Evolutionary conservation across 345 rosid genomes (phyloP).

Genomic region (Punica granatum): DNA sequence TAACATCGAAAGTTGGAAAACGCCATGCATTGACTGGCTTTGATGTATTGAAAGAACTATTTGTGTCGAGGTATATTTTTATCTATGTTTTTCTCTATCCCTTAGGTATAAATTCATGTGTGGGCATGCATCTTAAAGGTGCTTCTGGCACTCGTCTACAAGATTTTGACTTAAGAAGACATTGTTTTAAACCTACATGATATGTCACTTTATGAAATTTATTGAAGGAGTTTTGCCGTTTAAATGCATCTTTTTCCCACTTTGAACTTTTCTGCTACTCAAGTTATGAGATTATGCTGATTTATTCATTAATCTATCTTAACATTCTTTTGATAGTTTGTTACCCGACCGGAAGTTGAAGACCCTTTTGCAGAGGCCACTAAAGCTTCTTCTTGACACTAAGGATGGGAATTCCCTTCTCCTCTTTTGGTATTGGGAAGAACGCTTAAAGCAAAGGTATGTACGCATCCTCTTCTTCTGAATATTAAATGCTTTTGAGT

Average conservation of each 20-base stretch:
- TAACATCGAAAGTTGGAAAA: conserved; percentile 89
- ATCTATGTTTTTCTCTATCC: conserved; percentile 1
- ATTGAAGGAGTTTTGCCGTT: not conserved
- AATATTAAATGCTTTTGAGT: not conserved
- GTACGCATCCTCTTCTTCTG: not conserved
- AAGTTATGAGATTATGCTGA: not conserved
- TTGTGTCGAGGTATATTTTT: conserved; percentile 45
- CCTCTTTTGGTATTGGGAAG: conserved; percentile 97
- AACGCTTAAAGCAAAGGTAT: conserved; percentile 91
- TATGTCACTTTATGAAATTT: too few relatives aligned
- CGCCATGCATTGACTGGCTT: conserved; percentile 84
- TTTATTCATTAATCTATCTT: not conserved
- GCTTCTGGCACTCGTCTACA: not conserved
- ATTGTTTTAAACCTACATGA: too few relatives aligned
- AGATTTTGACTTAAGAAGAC: not conserved
- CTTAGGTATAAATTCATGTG: not conserved
- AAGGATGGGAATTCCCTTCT: conserved; percentile 92
- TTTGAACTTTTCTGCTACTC: not conserved
- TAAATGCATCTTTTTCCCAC: not conserved
- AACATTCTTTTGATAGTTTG: conserved; percentile 33
- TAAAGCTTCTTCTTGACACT: conserved; percentile 60
- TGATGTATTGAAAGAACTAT: conserved; percentile 78
- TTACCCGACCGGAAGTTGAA: conserved; percentile 94
- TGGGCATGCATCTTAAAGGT: not conserved
- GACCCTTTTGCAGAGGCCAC: conserved; percentile 75